Percentiles rank a stretch among this genome's conserved stretches.
These are phyloP conservation scores for Haplographium delicatum DNA, from an alignment of 495 filamentous ascomycete species.

Conservation along the genomic window DNA sequence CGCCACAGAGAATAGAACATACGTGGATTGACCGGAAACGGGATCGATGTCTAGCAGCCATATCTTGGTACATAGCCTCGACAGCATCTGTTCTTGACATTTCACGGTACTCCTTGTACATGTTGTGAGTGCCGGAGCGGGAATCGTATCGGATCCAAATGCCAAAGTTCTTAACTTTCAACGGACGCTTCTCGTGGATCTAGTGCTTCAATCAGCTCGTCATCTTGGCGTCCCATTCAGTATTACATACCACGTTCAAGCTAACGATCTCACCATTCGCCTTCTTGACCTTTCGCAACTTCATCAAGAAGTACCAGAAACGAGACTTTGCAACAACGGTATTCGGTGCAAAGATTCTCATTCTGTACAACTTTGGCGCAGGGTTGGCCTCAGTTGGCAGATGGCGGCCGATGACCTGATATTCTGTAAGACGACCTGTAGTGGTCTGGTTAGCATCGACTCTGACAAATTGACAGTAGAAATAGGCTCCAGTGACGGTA, in stretches of 20 bases:
- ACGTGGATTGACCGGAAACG: conserved; percentile 98
- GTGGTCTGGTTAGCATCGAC: conserved; percentile 5
- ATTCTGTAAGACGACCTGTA: conserved; percentile 96
- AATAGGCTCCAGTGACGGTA: too few species aligned
- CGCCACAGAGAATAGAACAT: conserved; percentile 38
- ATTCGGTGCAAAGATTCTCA: conserved; percentile 99
- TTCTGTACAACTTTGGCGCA: conserved; percentile 96
- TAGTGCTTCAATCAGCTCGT: conserved; percentile 31
- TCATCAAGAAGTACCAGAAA: conserved; percentile 99
- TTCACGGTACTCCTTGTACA: conserved; percentile 99
- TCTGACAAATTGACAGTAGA: too few species aligned
- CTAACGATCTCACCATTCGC: conserved; percentile 97
- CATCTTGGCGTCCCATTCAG: neutral
- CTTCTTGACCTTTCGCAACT: conserved; percentile 99
- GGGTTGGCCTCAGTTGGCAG: conserved; percentile 93
- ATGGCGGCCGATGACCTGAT: conserved; percentile 99
- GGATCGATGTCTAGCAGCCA: conserved; percentile 96
- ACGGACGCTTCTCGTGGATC: conserved; percentile 97
- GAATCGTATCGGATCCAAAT: conserved; percentile 99
- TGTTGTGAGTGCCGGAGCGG: conserved; percentile 99
- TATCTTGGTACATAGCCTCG: conserved; percentile 97
- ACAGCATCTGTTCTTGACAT: conserved; percentile 92
- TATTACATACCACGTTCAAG: conserved; percentile 79
- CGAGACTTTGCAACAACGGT: conserved; percentile 96
- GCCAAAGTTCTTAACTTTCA: conserved; percentile 99